Evolutionary conservation across 805 yeast genomes (phyloP), one percentile per base, ranked within the genome.

Genomic region (Cyberlindnera sargentensis): DNA sequence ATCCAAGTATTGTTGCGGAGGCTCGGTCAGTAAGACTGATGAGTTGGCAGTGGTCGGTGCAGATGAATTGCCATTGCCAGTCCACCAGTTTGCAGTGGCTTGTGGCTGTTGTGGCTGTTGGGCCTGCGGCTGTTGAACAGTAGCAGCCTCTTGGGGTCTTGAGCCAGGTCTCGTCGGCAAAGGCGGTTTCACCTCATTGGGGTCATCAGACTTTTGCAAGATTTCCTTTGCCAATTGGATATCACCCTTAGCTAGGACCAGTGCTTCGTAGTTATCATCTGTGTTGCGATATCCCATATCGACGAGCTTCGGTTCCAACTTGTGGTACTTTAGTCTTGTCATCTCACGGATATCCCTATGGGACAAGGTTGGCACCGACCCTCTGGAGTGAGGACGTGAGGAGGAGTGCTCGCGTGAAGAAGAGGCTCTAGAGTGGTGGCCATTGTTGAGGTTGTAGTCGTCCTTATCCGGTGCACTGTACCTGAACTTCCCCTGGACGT

Each of bases 1-100:
- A 52, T 84, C 90, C 23, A 82, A 70, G 57, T 79, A 84, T 55
- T 82, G 91, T 65, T 83, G 62, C 70, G 78, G 60, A 68, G 83
- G 41, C 61, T 75, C 64, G 56, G 59, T 45, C 73, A 52, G 68
- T 65, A 4, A 56, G 4, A 39, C 31, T 10, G 42, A 25, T 2
- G 43, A 10, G 4, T 33, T 32, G 20, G 36, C 23, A 20, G 43
- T 23, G 24, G 55, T 0, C 43, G 64, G 56, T 1, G 70, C 65
- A 2, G 58, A 60, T 6, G 61, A 57, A 23, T 63, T 51, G 32
- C 64, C 65, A 28, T 28, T 28, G 9, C 30, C 9, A 28, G 8
- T 39, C 58, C 58, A 56, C 61, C 61, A 56, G 3, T 49, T 54
- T 8, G 37, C 20, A 8, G 51, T 31, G 2, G 50, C 27, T 3